A percentile compares a stretch with the other conserved stretches of the same genome.
These are phyloP conservation scores for Tetrastigma voinierianum DNA, from an alignment of 164 flowering plant genomes.

Conservation along the genomic window DNA sequence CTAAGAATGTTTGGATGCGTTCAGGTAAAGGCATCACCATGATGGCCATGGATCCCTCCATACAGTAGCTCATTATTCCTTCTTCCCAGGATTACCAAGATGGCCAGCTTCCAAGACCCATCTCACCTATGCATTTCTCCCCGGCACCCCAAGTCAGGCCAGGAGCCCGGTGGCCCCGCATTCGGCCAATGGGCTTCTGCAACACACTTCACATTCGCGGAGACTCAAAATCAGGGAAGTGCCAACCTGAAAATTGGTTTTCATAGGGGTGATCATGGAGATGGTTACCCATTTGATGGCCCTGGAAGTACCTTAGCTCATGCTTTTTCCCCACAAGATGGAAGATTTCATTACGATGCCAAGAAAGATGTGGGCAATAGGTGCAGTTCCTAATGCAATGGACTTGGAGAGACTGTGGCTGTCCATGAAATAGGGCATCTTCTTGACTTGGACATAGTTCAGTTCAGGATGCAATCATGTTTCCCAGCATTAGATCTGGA, in stretches of 20 bases:
- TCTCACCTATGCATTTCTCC: conserved; percentile 11
- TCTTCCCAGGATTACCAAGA: conserved; percentile 7
- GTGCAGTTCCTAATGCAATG: background rate
- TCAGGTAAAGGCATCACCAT: background rate
- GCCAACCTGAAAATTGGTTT: conserved; percentile 26
- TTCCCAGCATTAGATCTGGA: background rate
- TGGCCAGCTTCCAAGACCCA: conserved; percentile 10
- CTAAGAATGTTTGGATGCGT: conserved; percentile 2
- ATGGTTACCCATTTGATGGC: conserved; percentile 24
- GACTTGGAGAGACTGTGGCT: conserved; percentile 12
- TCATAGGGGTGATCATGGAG: conserved; percentile 26
- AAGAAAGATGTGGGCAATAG: conserved; percentile 15
- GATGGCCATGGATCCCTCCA: background rate
- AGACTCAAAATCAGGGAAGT: background rate
- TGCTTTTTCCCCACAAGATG: conserved; percentile 17
- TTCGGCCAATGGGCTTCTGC: conserved; percentile 21
- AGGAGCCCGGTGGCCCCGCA: conserved; percentile 4
- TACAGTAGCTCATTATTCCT: conserved; percentile 7
- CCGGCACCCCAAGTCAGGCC: background rate
- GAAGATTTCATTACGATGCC: conserved; percentile 18
- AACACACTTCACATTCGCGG: conserved; percentile 18
- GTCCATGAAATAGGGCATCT: background rate
- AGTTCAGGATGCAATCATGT: conserved; percentile 7
- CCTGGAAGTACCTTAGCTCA: conserved; percentile 15
- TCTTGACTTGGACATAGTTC: background rate